Evolutionary conservation across 108 stramenopile genomes (phyloP).

Genomic region (Fragilariopsis cylindrus): DNA sequence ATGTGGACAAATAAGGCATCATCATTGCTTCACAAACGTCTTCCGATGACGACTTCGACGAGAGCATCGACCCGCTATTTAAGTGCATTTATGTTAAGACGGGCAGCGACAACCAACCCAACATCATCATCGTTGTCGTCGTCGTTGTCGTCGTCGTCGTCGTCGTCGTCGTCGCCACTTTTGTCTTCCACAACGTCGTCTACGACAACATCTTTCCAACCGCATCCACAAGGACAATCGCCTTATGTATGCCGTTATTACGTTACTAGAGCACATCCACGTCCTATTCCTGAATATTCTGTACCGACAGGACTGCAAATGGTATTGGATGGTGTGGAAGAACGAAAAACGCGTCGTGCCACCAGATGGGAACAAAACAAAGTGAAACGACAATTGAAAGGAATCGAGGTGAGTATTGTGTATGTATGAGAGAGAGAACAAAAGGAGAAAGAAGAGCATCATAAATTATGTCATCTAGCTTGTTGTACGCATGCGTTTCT

Average conservation of each 20-base stretch:
- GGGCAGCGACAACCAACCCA: not conserved
- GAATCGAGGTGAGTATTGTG: conserved; percentile 17
- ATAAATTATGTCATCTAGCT: no score
- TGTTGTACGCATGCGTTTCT: no score
- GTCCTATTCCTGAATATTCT: conserved; percentile 41
- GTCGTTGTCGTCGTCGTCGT: not conserved
- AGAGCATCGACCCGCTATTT: not conserved
- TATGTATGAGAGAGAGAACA: no score
- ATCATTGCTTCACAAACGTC: conserved; percentile 5
- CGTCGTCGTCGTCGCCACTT: not conserved
- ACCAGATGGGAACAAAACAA: conserved; percentile 60
- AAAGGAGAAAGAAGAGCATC: no score
- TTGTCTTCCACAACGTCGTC: no score
- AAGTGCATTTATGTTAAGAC: not conserved
- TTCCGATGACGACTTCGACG: not conserved
- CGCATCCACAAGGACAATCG: conserved; percentile 5
- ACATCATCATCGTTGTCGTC: conserved; percentile 1
- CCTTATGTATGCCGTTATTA: conserved; percentile 21
- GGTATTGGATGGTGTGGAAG: conserved; percentile 53
- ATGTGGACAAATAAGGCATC: conserved; percentile 2
- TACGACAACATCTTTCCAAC: not conserved
- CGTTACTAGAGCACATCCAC: conserved; percentile 67
- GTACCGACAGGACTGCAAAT: conserved; percentile 51
- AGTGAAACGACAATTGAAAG: conserved; percentile 23
- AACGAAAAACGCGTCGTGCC: conserved; percentile 43